Evolutionary conservation across 202 grass and related monocot genomes (phyloP), one percentile per base, ranked within the genome.

Genomic region (Zoysia matrella): DNA sequence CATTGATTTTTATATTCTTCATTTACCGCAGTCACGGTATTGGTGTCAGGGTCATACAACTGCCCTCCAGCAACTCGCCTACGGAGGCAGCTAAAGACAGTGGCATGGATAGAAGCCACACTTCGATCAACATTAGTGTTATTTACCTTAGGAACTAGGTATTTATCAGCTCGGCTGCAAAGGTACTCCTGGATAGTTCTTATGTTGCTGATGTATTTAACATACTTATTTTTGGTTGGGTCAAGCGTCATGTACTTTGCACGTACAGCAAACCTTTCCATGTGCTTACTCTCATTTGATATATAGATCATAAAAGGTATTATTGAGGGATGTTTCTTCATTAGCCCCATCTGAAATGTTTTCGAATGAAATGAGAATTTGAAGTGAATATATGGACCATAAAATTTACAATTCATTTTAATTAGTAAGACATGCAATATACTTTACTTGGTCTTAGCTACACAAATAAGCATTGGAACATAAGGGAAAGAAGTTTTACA

Each of bases 131-230:
- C 92, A 77, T 98, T 95, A 54, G 95, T 98, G 67, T 98, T 98
- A 66, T 98, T 98, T 47, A 98, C 81, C 81, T 91, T 95, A 68
- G 95, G 95, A 79, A 93, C 92, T 60, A 91, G 80, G 82, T 98
- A 92, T 76, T 98, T 98, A 36, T 95, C 88, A 69, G 95, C 88
- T 77, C 92, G 87, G 45, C 92, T 92, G 73, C 84, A 91, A 53
- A 91, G 95, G 80, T 95, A 98, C 69, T 98, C 92, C 82, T 98
- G 95, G 79, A 98, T 98, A 11, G 85, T 79, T 84, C 95, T 92
- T 74, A 98, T 95, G 78, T 98, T 95, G 69, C 65, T 84, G 78
- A 98, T 95, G 67, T 98, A 98, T 82, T 93, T 98, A 47, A 98
- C 86, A 64, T 98, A 90, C 70, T 95, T 98, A 68, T 95, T 98